Evolutionary conservation across 1,284 basidiomycete species (phyloP).

Genomic region (Melampsora occidentalis): DNA sequence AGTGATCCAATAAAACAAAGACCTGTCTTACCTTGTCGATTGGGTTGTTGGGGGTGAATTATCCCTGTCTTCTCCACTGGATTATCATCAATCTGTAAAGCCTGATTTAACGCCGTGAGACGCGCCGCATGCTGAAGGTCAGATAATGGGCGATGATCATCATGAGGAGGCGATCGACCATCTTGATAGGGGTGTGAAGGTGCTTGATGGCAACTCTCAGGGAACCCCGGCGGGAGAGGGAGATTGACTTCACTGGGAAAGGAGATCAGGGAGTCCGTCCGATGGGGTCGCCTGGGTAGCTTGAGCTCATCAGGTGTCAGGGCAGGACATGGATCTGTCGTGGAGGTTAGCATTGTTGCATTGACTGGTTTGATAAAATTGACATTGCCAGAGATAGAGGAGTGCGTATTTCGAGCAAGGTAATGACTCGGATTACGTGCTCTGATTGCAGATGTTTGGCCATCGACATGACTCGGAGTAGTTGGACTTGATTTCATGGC

Average conservation of each 20-base stretch:
- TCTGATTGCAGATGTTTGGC: not conserved
- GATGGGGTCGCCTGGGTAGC: not conserved
- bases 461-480: not conserved
- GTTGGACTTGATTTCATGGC: not conserved
- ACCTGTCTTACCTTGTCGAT: too few species aligned
- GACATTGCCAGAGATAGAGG: not conserved
- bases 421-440: not conserved
- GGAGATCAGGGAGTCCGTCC: not conserved
- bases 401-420: not conserved
- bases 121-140: not conserved
- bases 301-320: not conserved
- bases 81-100: conserved; percentile 8
- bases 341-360: not conserved
- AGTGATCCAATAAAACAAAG: too few species aligned
- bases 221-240: not conserved
- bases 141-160: not conserved
- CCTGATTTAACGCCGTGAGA: not conserved
- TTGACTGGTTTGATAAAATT: not conserved
- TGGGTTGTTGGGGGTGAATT: too few species aligned
- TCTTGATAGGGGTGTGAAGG: not conserved
- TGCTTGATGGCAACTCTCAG: not conserved
- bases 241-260: not conserved
- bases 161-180: not conserved
- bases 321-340: not conserved
- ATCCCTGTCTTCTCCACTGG: not conserved